phyloP scores from a whole-genome alignment of 2,329 filamentous ascomycete species.

The Alternaria brassicicola region DNA sequence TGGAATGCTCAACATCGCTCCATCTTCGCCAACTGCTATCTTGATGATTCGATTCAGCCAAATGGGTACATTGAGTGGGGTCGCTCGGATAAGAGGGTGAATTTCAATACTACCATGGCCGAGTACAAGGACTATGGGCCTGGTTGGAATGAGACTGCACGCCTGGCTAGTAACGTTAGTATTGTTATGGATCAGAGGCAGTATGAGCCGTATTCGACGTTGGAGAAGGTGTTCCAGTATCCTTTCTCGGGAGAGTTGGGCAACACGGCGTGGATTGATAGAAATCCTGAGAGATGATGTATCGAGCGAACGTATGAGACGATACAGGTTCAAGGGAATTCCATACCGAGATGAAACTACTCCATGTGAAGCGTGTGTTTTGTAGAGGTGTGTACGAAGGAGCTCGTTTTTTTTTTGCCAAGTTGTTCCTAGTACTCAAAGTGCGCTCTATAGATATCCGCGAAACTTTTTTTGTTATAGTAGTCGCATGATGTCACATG shows the following conservation, averaged over 20 bases:
- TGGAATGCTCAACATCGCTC: constrained; percentile 66
- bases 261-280: constrained; percentile 59
- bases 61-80: constrained; percentile 64
- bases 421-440: no score
- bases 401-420: no score
- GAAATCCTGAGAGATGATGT: constrained; percentile 15
- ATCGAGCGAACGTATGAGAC: rapidly evolving
- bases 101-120: constrained; percentile 60
- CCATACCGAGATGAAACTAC: no score
- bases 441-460: no score
- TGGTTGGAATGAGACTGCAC: constrained; percentile 59
- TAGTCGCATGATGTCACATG: no score
- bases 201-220: constrained; percentile 31
- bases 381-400: no score
- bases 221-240: constrained; percentile 40
- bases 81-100: constrained; percentile 48
- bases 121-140: constrained; percentile 61
- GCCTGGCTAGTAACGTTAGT: constrained; percentile 52
- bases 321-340: neutral
- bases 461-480: no score
- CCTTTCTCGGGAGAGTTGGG: constrained; percentile 50
- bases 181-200: constrained; percentile 53
- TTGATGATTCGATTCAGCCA: constrained; percentile 61
- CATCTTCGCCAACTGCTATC: constrained; percentile 61
- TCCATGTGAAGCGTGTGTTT: no score